Evolutionary conservation across 306 rosid genomes (phyloP), one percentile per base, ranked within the genome.

Genomic region (Medicago truncatula): DNA sequence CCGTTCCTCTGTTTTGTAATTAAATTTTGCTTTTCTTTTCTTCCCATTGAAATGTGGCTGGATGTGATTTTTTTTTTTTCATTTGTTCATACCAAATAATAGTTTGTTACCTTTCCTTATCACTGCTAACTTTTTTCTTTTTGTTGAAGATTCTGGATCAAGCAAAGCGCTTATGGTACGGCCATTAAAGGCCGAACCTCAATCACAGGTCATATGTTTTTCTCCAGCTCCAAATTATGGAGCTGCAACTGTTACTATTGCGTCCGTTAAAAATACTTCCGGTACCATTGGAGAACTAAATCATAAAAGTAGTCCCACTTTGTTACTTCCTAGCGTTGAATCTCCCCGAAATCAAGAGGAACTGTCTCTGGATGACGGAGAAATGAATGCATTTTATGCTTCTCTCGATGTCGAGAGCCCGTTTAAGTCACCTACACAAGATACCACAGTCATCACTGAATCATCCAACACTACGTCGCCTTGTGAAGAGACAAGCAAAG

Each of bases 381-480:
- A 81, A 82, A 85, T 85, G 86, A 81, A 76, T 71, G 86, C 77
- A 41, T 85, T 85, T 82, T 85, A 85, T 61, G 88, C 82, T 59
- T 82, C 88, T 47, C 85, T 85, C 10, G 88, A 85, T 17, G 82
- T 81, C 0, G 83, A 85, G 71, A 59, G 67, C 80, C 66, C 85
- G 5, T 76, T 57, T 58, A 50, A 65, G 52, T 78, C 85, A 11
- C 70, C 83, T 57, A 36, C 83, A 44, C 53, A 66, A 75, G 79
- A 78, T 58, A 47, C 36, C 28, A 4, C 74, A 12, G 76, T 40
- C 60, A 23, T 15, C 64, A 36, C 49, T 15, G 84, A 78, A 52
- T 59, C 31, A 60, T 74, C 71, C 44, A 79, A 76, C 58, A 23
- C 72, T 14, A 46, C 71, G 4, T 34, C 58, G 0, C 82, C 84